Evolutionary conservation across 2,329 filamentous ascomycete species (phyloP), one percentile per base, ranked within the genome.

Genomic region (Keithomyces neogunnii): DNA sequence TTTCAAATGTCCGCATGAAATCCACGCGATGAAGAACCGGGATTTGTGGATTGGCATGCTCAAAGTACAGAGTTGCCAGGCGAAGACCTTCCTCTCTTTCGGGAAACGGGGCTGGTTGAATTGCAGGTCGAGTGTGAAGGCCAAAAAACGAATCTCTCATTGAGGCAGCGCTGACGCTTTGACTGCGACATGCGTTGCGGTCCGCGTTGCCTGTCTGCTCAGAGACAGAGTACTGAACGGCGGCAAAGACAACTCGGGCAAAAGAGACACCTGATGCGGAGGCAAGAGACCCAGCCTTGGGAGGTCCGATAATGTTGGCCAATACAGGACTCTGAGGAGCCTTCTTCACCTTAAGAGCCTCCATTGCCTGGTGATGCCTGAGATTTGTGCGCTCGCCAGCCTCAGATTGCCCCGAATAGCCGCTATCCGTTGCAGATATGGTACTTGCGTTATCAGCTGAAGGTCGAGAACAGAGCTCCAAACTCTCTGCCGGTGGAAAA

Each of bases 121-220:
- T 93, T 13, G 84, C 89, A 2, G 91, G 89, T 60, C 87, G 91
- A 2, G 89, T 95, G 60, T 96, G 90, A 44, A 97, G 73, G n/a
- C 92, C 92, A 63, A 97, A 97, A 74, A 96, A 96, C 0, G 90
- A 95, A 68, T 97, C 92, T 53, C 91, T 81, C 86, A 96, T 93
- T 10, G 88, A 89, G 19, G 89, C 89, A 38, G 84, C 40, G 39
- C 78, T 62, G 4, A 59, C 61, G 44, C 56, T 56, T 1, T 55
- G 52, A 29, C 61, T 59, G 29, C 60, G 61, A 32, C 57, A 49
- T 49, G 58, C 54, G 26, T 57, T 53, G 13, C 58, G 61, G 32
- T 64, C 65, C 50, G 53, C 54, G 10, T 51, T 48, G 19, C 60
- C 88, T 60, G 83, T 85, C 66, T 80, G 74, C 54, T 80, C 78